Evolutionary conservation across 176 grass and related monocot genomes (phyloP), one percentile per base, ranked within the genome.

Genomic region (Musa beccarii): DNA sequence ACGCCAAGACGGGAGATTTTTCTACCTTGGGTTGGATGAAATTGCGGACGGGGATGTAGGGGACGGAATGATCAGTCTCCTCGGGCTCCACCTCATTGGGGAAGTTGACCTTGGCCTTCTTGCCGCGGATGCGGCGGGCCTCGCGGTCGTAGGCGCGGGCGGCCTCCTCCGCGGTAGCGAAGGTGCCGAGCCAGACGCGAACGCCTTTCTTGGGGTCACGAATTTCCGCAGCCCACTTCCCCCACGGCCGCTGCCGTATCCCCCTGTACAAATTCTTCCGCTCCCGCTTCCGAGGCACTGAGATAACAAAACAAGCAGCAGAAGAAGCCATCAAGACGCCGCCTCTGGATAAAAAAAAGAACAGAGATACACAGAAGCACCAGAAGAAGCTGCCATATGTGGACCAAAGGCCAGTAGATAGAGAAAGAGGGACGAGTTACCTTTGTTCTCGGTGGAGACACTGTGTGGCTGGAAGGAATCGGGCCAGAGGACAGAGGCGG

Each of bases 151-250:
- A 96, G 3, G 93, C 93, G 54, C 87, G 83, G 15, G 93, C 93
- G 0, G 93, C 93, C 11, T 81, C 93, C 79, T 92, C 93, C 62
- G 93, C 89, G 17, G 93, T 81, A 10, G 59, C 74, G 76, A 88
- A 96, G 62, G 93, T 96, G 69, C 93, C 93, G 59, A 96, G 92
- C 92, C 92, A 96, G 54, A 96, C 92, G 62, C 93, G 89, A 51
- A 96, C 93, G 55, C 93, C 93, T 79, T 96, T 96, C 22, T 88
- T 66, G 11, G 84, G 84, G 69, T 86, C 84, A 2, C 84, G 85
- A 54, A 87, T 87, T 77, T 87, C 81, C 7, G 85, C 85, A 5
- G 81, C 85, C 85, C 85, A 87, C 79, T 83, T 87, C 28, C 85
- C 85, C 85, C 81, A 81, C n/a, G 85, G 85, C 49, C 81, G 72